These are phyloP conservation scores for Fusarium sp. DNA, from an alignment of 2,329 filamentous ascomycete species.

Conservation along the genomic window DNA sequence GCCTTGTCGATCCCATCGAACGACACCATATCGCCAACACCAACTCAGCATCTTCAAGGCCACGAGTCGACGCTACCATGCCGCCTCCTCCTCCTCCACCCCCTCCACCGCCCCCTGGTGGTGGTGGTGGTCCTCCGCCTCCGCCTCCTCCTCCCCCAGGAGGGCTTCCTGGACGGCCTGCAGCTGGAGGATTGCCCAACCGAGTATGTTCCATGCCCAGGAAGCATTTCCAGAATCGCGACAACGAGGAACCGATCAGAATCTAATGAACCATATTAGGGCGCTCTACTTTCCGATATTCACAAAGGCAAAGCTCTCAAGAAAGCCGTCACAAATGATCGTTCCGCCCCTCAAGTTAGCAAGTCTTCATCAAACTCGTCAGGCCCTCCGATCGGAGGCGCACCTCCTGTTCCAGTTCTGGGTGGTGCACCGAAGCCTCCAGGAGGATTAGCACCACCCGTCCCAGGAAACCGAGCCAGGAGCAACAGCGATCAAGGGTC, in stretches of 20 bases:
- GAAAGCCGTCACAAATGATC: conserved; percentile 91
- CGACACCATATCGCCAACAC: conserved; percentile 29
- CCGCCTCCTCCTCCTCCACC: conserved; percentile 76
- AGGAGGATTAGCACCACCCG: conserved; percentile 77
- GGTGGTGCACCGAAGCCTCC: conserved; percentile 61
- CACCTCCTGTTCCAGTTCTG: conserved; percentile 82
- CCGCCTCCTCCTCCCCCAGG: conserved; percentile 70
- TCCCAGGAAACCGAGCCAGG: conserved; percentile 76
- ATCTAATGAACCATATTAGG: conserved; percentile 63
- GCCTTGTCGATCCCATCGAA: conserved; percentile 23
- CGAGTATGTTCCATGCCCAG: conserved; percentile 64
- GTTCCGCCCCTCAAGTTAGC: conserved; percentile 80
- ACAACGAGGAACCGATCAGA: background rate
- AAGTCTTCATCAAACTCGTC: conserved; percentile 51
- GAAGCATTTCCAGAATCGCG: background rate
- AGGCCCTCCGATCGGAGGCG: conserved; percentile 75
- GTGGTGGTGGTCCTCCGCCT: conserved; percentile 72
- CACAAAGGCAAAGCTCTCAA: conserved; percentile 82
- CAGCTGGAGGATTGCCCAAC: conserved; percentile 59
- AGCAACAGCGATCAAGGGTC: conserved; percentile 84
- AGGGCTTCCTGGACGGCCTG: conserved; percentile 67
- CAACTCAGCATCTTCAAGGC: conserved; percentile 9
- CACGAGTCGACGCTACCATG: conserved; percentile 43
- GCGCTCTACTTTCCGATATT: conserved; percentile 89
- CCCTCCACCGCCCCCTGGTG: conserved; percentile 74